phyloP scores from a whole-genome alignment of 371 early-diverging fungal genomes.

The Mortierella sp. region DNA sequence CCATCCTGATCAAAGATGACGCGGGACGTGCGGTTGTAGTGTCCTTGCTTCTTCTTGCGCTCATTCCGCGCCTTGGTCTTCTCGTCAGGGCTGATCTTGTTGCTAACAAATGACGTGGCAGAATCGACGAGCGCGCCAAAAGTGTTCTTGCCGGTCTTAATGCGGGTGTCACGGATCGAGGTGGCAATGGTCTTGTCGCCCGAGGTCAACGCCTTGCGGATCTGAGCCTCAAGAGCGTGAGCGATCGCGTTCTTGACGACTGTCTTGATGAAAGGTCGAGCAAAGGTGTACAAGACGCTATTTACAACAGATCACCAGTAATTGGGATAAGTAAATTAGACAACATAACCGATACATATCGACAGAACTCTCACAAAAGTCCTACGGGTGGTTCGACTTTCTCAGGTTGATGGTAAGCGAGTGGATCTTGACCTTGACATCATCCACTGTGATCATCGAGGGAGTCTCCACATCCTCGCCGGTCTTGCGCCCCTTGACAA shows the following conservation, averaged over 20 bases:
- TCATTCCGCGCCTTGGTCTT: constrained; percentile 31
- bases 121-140: constrained; percentile 38
- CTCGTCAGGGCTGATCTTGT: constrained; percentile 29
- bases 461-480: constrained; percentile 39
- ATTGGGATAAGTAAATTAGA: background rate
- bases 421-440: constrained; percentile 63
- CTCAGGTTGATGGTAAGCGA: constrained; percentile 41
- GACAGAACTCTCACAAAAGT: too few species aligned
- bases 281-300: constrained; percentile 58
- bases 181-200: constrained; percentile 58
- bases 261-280: constrained; percentile 62
- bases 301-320: background rate
- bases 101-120: constrained; percentile 33
- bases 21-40: constrained; percentile 39
- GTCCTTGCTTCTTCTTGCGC: constrained; percentile 32
- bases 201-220: constrained; percentile 48
- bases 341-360: background rate
- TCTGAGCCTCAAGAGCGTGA: constrained; percentile 59
- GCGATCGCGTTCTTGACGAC: constrained; percentile 62
- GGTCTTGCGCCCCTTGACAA: constrained; percentile 51
- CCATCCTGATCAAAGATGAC: constrained; percentile 52
- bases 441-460: constrained; percentile 59
- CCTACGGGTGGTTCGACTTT: constrained; percentile 32
- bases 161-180: constrained; percentile 42
- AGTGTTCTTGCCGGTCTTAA: constrained; percentile 49